A percentile compares a stretch with the other conserved stretches of the same genome.
Evolutionary conservation across 371 early-diverging fungal genomes (phyloP).

Genomic region (Mortierella sp.): DNA sequence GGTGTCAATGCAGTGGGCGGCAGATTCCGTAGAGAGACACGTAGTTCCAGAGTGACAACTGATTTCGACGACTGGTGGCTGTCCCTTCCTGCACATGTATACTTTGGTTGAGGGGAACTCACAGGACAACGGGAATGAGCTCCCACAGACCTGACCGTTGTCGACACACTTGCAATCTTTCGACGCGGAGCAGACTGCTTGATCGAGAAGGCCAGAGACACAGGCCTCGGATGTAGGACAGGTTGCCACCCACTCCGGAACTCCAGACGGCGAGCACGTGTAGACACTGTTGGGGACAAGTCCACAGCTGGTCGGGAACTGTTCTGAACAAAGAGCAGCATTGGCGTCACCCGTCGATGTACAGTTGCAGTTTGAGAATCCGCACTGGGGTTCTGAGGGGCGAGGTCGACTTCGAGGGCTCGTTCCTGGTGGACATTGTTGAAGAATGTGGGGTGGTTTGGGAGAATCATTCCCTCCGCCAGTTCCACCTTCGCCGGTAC

Average conservation of each 20-base stretch:
- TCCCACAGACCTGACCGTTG: not conserved
- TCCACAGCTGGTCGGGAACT: constrained; percentile 7
- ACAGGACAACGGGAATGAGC: not conserved
- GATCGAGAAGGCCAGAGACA: not conserved
- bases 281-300: constrained; percentile 5
- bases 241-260: not conserved
- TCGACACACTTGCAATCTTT: constrained; percentile 8
- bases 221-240: not conserved
- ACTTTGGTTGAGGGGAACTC: not conserved
- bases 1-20: not conserved
- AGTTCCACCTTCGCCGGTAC: not conserved
- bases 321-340: not conserved
- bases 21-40: not conserved
- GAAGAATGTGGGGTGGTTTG: not conserved
- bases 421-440: not conserved
- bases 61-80: not conserved
- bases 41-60: not conserved
- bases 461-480: not conserved
- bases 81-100: constrained; percentile 1
- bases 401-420: not conserved
- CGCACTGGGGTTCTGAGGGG: not conserved
- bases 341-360: not conserved
- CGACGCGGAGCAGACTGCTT: not conserved
- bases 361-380: not conserved
- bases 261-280: not conserved